A percentile compares a stretch with the other conserved stretches of the same genome.
Conservation (phyloP, 306 rosid genomes). For the Begonia loranthoides region DNA sequence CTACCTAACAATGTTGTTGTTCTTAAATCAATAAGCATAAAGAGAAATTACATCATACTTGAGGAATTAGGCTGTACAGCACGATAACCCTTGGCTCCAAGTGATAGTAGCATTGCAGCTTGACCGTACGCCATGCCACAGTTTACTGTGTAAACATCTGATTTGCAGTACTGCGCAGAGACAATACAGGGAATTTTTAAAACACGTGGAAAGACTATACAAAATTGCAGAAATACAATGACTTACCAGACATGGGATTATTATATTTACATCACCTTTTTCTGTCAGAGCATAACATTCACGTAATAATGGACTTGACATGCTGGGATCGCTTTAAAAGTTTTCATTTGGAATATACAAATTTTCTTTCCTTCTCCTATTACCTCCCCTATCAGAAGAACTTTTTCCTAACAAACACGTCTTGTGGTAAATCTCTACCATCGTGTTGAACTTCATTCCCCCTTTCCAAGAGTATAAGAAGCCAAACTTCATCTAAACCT, state of each 20-base stretch:
- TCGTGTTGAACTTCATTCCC: no score
- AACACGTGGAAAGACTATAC: conserved; percentile 2
- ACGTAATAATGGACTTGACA: no score
- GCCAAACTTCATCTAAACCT: no score
- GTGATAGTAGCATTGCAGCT: conserved; percentile 84
- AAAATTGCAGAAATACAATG: not conserved
- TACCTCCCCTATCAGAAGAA: no score
- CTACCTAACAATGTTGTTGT: no score
- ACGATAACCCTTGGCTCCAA: conserved; percentile 81
- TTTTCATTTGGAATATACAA: no score
- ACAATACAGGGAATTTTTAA: conserved; percentile 5
- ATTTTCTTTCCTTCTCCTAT: no score
- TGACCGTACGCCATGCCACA: conserved; percentile 89
- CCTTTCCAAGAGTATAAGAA: no score
- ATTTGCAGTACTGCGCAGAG: conserved; percentile 53
- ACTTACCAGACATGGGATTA: not conserved
- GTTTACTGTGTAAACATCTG: conserved; percentile 77
- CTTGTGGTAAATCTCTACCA: no score
- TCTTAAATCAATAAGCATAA: not conserved
- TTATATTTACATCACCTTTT: not conserved
- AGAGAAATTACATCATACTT: conserved; percentile 35
- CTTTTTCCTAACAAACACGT: no score
- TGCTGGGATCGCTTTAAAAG: no score
- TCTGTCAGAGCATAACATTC: not conserved
- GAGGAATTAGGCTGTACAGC: conserved; percentile 66